phyloP scores from a whole-genome alignment of 345 rosid species.

The Iberis pinnata region DNA sequence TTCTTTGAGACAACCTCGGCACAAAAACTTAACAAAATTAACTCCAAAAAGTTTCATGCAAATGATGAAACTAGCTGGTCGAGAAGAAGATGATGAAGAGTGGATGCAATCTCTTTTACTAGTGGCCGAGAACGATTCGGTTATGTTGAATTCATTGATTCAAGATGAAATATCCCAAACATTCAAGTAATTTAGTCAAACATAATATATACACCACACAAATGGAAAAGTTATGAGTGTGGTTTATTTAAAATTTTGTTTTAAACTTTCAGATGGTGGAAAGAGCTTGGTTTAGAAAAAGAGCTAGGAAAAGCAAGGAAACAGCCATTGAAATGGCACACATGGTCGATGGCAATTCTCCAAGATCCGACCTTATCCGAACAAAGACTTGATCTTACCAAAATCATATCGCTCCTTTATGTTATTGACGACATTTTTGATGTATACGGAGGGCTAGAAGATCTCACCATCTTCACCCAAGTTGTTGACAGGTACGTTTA shows the following conservation, averaged over 20 bases:
- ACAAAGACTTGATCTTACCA: slow-evolving; percentile 42
- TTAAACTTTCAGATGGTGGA: slow-evolving; percentile 54
- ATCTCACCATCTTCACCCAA: slow-evolving; percentile 41
- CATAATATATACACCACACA: too few relatives aligned
- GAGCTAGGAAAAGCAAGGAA: slow-evolving; percentile 43
- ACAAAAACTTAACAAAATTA: slow-evolving; percentile 36
- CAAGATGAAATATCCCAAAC: not conserved
- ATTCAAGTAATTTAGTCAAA: too few relatives aligned
- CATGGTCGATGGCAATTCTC: slow-evolving; percentile 42
- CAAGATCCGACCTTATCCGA: slow-evolving; percentile 41
- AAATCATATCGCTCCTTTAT: slow-evolving; percentile 48
- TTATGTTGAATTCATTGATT: slow-evolving; percentile 27
- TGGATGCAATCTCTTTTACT: slow-evolving; percentile 33
- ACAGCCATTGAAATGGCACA: slow-evolving; percentile 49
- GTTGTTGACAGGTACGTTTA: slow-evolving; percentile 35
- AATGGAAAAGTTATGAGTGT: too few relatives aligned
- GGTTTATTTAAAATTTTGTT: not conserved
- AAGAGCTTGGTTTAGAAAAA: slow-evolving; percentile 36
- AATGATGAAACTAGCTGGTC: not conserved
- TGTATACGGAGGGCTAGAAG: slow-evolving; percentile 38
- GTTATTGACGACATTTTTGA: slow-evolving; percentile 52
- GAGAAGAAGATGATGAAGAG: slow-evolving; percentile 6
- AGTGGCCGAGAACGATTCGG: slow-evolving; percentile 35
- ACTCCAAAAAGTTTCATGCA: slow-evolving; percentile 22
- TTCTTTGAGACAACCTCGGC: slow-evolving; percentile 34